Evolutionary conservation across 1,284 basidiomycete genomes (phyloP).

Genomic region (Ceratobasidium sp.): DNA sequence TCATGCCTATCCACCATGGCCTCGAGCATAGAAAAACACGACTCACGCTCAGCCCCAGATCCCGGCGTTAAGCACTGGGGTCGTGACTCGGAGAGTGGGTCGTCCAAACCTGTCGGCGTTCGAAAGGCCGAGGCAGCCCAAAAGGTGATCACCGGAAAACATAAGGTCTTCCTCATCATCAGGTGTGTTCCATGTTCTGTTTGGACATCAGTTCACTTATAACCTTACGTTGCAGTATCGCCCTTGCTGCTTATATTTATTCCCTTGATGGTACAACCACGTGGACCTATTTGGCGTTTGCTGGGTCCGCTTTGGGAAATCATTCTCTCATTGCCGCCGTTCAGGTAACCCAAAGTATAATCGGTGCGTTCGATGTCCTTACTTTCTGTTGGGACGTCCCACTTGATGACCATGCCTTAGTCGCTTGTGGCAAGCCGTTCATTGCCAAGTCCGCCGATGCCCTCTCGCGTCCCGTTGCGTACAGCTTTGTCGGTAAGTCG

Average conservation of each 20-base stretch:
- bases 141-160: constrained; percentile 39
- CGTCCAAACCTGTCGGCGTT: constrained; percentile 26
- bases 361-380: constrained; percentile 53
- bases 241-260: constrained; percentile 81
- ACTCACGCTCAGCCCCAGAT: constrained; percentile 2
- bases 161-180: constrained; percentile 24
- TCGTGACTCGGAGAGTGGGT: constrained; percentile 6
- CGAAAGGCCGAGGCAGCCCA: constrained; percentile 36
- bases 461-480: constrained; percentile 55
- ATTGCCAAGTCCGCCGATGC: constrained; percentile 68
- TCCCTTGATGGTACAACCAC: constrained; percentile 80
- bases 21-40: constrained; percentile 23
- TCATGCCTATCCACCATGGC: constrained; percentile 16
- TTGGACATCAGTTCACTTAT: neutral
- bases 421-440: constrained; percentile 68
- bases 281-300: constrained; percentile 74
- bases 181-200: constrained; percentile 3
- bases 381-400: constrained; percentile 52
- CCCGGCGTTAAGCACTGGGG: constrained; percentile 11
- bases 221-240: constrained; percentile 64
- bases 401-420: constrained; percentile 60
- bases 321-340: constrained; percentile 79
- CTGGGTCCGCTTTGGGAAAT: constrained; percentile 70
- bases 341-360: constrained; percentile 68
- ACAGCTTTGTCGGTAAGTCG: constrained; percentile 59